Percentiles rank a stretch among this genome's conserved stretches.
Evolutionary conservation across 768 basidiomycete genomes (phyloP).

Genomic region (Tephrocybe sp.): DNA sequence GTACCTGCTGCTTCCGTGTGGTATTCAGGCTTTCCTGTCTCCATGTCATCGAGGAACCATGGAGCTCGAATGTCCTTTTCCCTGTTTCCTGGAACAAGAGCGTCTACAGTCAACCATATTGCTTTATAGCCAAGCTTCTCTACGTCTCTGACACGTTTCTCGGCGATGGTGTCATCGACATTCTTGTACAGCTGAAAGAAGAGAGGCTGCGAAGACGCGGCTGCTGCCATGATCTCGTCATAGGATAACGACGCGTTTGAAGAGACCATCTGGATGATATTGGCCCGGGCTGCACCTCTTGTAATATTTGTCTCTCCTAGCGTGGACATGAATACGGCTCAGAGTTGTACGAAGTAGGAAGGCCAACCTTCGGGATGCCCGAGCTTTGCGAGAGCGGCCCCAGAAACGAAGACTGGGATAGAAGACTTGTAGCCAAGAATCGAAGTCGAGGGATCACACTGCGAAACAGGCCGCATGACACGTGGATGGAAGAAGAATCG

Average conservation of each 20-base stretch:
- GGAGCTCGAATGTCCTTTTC: slow-evolving; percentile 71
- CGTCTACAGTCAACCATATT: slow-evolving; percentile 91
- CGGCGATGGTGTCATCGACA: slow-evolving; percentile 62
- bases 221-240: slow-evolving; percentile 58
- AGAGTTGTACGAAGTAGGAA: slow-evolving; percentile 1
- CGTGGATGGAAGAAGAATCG: slow-evolving; percentile 88
- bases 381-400: slow-evolving; percentile 80
- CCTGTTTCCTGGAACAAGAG: slow-evolving; percentile 78
- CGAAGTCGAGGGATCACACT: slow-evolving; percentile 67
- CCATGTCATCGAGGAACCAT: slow-evolving; percentile 57
- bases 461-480: slow-evolving; percentile 67
- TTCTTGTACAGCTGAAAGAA: slow-evolving; percentile 92
- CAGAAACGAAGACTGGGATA: slow-evolving; percentile 82
- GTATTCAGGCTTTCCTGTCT: slow-evolving; percentile 34
- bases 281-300: slow-evolving; percentile 59
- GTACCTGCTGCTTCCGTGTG: slow-evolving; percentile 31
- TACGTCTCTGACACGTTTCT: slow-evolving; percentile 68
- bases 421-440: slow-evolving; percentile 71
- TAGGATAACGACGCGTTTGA: slow-evolving; percentile 73
- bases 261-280: slow-evolving; percentile 86
- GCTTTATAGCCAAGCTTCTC: slow-evolving; percentile 79
- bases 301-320: slow-evolving; percentile 85
- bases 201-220: slow-evolving; percentile 55
- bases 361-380: slow-evolving; percentile 76
- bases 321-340: background rate